Base-by-base conservation (phyloP, 768 basidiomycete species). In the Lyophyllum shimeji region DNA sequence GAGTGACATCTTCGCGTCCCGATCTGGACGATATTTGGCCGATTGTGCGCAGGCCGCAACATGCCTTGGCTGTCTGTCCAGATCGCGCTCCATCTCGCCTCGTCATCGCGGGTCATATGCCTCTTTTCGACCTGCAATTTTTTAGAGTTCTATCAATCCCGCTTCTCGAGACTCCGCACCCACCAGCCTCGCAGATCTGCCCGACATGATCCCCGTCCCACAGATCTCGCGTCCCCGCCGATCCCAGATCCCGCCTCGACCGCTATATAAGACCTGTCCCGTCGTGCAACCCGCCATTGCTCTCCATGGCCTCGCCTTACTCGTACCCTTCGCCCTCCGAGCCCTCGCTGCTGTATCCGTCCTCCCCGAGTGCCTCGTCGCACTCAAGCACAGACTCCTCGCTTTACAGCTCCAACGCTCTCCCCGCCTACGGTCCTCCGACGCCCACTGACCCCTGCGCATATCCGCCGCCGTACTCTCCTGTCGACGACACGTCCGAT, bases 141-240 rank as follows among this genome's bases (percentile, higher is more conserved):
- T n/a, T n/a, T n/a, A n/a, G n/a, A n/a, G n/a, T n/a, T n/a, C n/a
- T n/a, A n/a, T n/a, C n/a, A n/a, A n/a, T n/a, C n/a, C n/a, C n/a
- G n/a, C n/a, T n/a, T n/a, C n/a, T n/a, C n/a, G n/a, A n/a, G n/a
- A n/a, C n/a, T 25, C 24, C 37, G 7, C 31, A 33, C 31, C 31
- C 12, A 23, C 34, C 45, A 18, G 21, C 18, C 27, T 42, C 39
- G 47, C 40, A 63, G 60, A 63, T 65, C 53, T 60, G 52, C 60
- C 15, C 55, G 31, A 46, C 53, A 57, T 57, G 23, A 34, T 46
- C 34, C 31, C 57, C 47, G 53, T 43, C 13, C 50, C 58, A 52
- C 46, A 57, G 59, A 60, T 65, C 59, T 58, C 53, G 9, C 11
- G n/a, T n/a, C n/a, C n/a, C n/a, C n/a, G n/a, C n/a, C n/a, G n/a